Evolutionary conservation across 129 eudicot genomes (phyloP), one percentile per base, ranked within the genome.

Genomic region (Erigeron canadensis): DNA sequence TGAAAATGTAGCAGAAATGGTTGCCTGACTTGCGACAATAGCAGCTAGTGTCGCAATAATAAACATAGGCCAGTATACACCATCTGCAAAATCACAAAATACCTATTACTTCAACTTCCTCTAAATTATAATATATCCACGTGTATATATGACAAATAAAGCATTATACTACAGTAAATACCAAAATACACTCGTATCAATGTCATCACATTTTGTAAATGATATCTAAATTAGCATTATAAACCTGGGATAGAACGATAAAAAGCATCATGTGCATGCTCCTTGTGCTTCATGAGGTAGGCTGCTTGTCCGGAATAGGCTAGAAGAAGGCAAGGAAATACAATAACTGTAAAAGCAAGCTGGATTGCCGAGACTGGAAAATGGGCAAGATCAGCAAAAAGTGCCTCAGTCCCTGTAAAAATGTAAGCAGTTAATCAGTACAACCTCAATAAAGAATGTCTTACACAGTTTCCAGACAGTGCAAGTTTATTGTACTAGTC

Each of bases 291-390:
- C 84, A 85, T 84, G 67, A 93, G 96, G 74, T 93, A 93, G 10
- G 98, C 98, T 18, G 98, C 98, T 81, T 93, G 98, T 40, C 98
- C 98, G 54, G 87, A 85, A 81, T 93, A 93, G 37, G 98, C 96
- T 75, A 93, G 55, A 75, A 93, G 96, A 84, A 93, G 98, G 79
- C 95, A 87, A 11, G 98, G 98, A 72, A 93, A 93, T 53, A 93
- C 98, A 41, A 93, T 66, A 7, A 79, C 82, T 10, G 98, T 93
- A 62, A 93, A 93, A 58, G 98, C 96, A 56, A 93, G 89, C 77
- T 93, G 98, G 70, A 93, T 64, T 63, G 98, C 98, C 6, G 91
- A 74, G 47, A 93, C 86, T 0, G 98, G 98, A 77, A 85, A 93
- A 86, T 93, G 96, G 15, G 88, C 95, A 70, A 93, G 91, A 83